Evolutionary conservation across 257 asterid genomes (phyloP).

Genomic region (Fraxinus pennsylvanica): DNA sequence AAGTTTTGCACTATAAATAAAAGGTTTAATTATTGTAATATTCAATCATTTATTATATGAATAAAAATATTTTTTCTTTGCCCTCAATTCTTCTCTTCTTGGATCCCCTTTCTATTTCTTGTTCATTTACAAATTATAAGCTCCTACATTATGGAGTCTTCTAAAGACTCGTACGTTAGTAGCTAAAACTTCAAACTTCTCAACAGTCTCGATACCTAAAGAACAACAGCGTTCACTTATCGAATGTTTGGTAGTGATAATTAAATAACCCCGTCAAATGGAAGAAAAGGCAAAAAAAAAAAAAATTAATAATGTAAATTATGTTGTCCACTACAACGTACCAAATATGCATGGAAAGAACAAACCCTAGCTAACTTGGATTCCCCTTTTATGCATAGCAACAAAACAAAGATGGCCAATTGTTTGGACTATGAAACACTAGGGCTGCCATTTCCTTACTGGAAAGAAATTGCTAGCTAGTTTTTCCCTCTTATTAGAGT

Average conservation of each 20-base stretch:
- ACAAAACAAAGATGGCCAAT: slow-evolving; percentile 4
- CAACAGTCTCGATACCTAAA: background rate
- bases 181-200: background rate
- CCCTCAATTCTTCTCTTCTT: too few species aligned
- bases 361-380: background rate
- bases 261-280: background rate
- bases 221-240: background rate
- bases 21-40: too few species aligned
- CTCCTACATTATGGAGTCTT: background rate
- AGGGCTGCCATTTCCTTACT: slow-evolving; percentile 5
- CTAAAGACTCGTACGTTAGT: background rate
- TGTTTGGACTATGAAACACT: background rate
- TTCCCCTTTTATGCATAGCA: background rate
- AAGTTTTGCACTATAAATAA: too few species aligned
- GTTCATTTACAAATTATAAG: too few species aligned
- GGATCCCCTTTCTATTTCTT: too few species aligned
- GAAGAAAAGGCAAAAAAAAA: background rate
- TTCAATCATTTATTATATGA: too few species aligned
- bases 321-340: background rate
- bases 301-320: background rate
- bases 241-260: background rate
- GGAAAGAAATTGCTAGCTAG: slow-evolving; percentile 16
- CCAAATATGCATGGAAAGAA: background rate
- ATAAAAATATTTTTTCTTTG: too few species aligned
- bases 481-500: too few species aligned